Percentiles rank a stretch among this genome's conserved stretches.
Evolutionary conservation across 441 rosid genomes (phyloP).

Genomic region (Theobroma grandiflorum): DNA sequence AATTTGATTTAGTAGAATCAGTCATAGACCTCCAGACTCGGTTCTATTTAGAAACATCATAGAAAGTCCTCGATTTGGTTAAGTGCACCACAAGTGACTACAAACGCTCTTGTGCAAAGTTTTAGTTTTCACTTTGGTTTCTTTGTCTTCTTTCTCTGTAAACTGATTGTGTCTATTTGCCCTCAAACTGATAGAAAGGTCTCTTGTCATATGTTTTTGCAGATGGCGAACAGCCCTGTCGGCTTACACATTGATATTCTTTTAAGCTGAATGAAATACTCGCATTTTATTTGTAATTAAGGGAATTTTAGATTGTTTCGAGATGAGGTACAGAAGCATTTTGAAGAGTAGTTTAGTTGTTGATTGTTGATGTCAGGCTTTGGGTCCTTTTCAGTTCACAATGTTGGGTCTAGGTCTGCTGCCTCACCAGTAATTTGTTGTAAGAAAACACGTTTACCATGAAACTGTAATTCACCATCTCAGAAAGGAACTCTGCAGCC

Average conservation of each 20-base stretch:
- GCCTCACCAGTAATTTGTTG: constrained; percentile 20
- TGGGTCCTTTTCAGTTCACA: neutral
- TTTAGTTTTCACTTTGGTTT: neutral
- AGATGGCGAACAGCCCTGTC: constrained; percentile 19
- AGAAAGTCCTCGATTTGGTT: neutral
- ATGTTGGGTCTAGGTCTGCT: constrained; percentile 15
- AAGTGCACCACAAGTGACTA: neutral
- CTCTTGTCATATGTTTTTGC: constrained; percentile 16
- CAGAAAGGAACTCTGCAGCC: neutral
- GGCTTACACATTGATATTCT: neutral
- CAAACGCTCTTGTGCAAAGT: neutral
- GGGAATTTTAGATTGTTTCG: constrained; percentile 1
- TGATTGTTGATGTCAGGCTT: neutral
- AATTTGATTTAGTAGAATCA: neutral
- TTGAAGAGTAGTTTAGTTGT: constrained; percentile 9
- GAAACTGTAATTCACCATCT: neutral
- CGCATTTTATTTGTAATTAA: constrained; percentile 7
- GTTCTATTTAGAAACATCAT: neutral
- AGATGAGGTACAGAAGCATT: constrained; percentile 13
- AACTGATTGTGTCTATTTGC: neutral
- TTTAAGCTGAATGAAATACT: neutral
- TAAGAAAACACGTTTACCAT: constrained; percentile 10
- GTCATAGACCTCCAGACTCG: neutral
- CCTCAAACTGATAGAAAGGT: neutral
- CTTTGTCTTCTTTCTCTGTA: neutral